Conservation (phyloP, 148 eudicot genomes). For the Euryodendron excelsum region DNA sequence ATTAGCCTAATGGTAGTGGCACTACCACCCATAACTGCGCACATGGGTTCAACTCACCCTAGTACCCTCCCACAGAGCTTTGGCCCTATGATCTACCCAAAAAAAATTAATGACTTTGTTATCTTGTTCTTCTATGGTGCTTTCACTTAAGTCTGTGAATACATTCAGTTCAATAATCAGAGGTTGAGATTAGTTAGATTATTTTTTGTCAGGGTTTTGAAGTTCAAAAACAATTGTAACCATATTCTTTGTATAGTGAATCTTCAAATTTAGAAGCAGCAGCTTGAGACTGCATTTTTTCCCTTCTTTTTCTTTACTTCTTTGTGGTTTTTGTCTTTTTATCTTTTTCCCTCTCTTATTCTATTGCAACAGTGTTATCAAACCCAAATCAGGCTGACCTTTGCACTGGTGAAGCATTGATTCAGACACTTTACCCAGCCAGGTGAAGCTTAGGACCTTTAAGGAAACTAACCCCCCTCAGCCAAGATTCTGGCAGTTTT, state of each 20-base stretch:
- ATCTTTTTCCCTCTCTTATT: background rate
- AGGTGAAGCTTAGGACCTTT: background rate
- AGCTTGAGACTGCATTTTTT: background rate
- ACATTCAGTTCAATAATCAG: too few species aligned
- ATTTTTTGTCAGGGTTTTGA: background rate
- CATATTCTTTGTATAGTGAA: background rate
- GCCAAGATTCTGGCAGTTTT: background rate
- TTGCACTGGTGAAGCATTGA: background rate
- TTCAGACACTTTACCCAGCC: background rate
- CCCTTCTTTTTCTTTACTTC: background rate
- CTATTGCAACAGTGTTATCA: background rate
- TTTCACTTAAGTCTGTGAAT: background rate
- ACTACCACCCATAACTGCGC: too few species aligned
- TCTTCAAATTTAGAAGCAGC: background rate
- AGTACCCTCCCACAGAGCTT: too few species aligned
- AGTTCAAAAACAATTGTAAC: background rate
- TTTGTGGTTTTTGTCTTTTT: background rate
- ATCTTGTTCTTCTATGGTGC: background rate
- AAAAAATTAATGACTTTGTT: too few species aligned
- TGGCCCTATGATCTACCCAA: too few species aligned
- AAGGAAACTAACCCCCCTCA: background rate
- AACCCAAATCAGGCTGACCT: background rate
- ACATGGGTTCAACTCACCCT: too few species aligned
- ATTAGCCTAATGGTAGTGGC: too few species aligned
- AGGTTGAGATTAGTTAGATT: too few species aligned